Conservation (phyloP, 2,329 filamentous ascomycete genomes). For the Madurella mycetomatis region DNA sequence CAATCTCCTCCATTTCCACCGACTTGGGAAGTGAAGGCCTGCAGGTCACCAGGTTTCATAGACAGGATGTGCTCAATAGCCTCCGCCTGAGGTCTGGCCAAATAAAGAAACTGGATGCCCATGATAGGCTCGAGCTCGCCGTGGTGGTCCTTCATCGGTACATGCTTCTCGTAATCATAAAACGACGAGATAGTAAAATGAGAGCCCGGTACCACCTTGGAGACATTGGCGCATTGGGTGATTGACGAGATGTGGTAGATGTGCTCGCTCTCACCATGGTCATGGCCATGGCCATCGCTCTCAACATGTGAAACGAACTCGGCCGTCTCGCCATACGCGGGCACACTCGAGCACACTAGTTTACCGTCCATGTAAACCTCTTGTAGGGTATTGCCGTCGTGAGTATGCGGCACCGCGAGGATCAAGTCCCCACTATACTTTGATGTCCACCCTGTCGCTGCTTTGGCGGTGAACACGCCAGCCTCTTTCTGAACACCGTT, state of each 20-base stretch:
- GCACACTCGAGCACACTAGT: constrained; percentile 3
- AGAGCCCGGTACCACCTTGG: neutral
- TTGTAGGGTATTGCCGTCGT: constrained; percentile 9
- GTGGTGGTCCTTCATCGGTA: constrained; percentile 2
- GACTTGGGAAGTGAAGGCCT: no score
- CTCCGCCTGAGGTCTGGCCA: constrained; percentile 4
- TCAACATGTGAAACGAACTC: neutral
- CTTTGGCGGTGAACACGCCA: constrained; percentile 1
- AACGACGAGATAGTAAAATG: constrained; percentile 5
- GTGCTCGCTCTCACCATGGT: constrained; percentile 1
- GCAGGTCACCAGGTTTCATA: neutral
- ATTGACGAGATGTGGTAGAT: constrained; percentile 8
- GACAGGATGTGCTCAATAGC: neutral
- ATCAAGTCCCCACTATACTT: neutral
- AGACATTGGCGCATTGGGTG: constrained; percentile 4
- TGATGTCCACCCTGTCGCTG: neutral
- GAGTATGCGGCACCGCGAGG: constrained; percentile 8
- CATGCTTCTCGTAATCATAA: constrained; percentile 8
- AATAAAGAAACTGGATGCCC: constrained; percentile 12
- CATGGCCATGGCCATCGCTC: constrained; percentile 2
- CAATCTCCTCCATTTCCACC: no score
- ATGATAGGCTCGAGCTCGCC: constrained; percentile 9
- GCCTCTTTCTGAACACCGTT: neutral
- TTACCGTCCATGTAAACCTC: constrained; percentile 1
- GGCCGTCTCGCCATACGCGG: constrained; percentile 9